Base-by-base conservation (phyloP, 1,284 basidiomycete genomes). In the Abortiporus biennis region DNA sequence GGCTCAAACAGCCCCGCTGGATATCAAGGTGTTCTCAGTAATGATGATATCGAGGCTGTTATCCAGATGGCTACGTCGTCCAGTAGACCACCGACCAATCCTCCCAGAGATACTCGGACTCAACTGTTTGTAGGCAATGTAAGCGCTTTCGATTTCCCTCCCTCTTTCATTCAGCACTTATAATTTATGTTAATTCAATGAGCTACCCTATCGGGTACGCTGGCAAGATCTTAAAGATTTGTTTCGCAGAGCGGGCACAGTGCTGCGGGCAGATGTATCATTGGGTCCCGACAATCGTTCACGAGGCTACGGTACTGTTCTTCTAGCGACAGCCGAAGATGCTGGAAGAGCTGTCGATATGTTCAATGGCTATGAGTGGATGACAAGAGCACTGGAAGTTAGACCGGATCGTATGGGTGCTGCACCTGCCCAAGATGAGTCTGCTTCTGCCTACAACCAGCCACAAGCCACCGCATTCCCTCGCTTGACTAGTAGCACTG, bases 191-290 rank as follows among this genome's bases (percentile, higher is more conserved):
- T 22, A 36, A 31, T 45, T 43, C 19, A n/a, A 20, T 34, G 16
- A 92, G 86, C 76, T 96, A 13, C 92, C 92, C 1, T 92, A 92
- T 66, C 77, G 90, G 50, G 91, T 93, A 22, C 81, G 91, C 50
- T 97, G 93, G 93, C 93, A 97, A 68, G 95, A 99, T 65, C 78
- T 99, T 51, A 98, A 99, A 58, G 95, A 98, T 62, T 78, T 98
- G 38, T 97, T 98, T 64, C 83, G 95, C 38, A 86, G 90, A 52
- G 89, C 92, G 1, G 95, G 95, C 36, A 95, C 92, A 0, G 93
- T 99, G 42, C 74, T 97, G 16, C 82, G 95, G 25, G 94, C 95
- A 5, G 95, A 97, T 58, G 92, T 96, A 39, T 89, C 88, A 11
- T 74, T 96, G 1, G 91, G 91, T 1, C 88, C 89, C 1, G 93